Conservation (phyloP, 768 basidiomycete genomes). For the Phylloporus scabripes region DNA sequence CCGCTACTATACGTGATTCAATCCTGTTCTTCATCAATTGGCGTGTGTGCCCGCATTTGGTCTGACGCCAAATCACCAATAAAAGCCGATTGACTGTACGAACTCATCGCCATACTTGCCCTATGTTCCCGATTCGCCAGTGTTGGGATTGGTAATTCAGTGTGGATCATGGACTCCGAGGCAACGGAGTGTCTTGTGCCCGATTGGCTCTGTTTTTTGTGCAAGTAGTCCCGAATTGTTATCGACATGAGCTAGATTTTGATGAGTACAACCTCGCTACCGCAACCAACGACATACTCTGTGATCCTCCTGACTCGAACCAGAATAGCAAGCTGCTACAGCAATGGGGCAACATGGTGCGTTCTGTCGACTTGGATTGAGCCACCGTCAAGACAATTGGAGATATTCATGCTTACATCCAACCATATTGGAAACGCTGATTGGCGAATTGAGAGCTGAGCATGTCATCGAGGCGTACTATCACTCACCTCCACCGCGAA, state of each 20-base stretch:
- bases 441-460: constrained; percentile 1
- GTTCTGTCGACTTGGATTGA: constrained; percentile 42
- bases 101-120: constrained; percentile 28
- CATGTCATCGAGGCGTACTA: not conserved
- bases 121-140: constrained; percentile 26
- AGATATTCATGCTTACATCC: constrained; percentile 43
- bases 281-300: constrained; percentile 42
- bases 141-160: constrained; percentile 28
- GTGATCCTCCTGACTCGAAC: constrained; percentile 77
- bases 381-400: not conserved
- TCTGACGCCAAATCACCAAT: constrained; percentile 33
- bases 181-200: constrained; percentile 18
- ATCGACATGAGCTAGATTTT: constrained; percentile 52
- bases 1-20: constrained; percentile 25
- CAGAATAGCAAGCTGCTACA: constrained; percentile 73
- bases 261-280: not conserved
- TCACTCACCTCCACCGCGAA: constrained; percentile 72
- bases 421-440: constrained; percentile 83
- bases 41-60: constrained; percentile 34
- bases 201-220: constrained; percentile 41
- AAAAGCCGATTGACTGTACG: constrained; percentile 31
- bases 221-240: constrained; percentile 64
- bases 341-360: constrained; percentile 81
- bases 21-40: constrained; percentile 37
- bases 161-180: constrained; percentile 21